Evolutionary conservation across 2,329 filamentous ascomycete species (phyloP), one percentile per base, ranked within the genome.

Genomic region (Xylaria sp.): DNA sequence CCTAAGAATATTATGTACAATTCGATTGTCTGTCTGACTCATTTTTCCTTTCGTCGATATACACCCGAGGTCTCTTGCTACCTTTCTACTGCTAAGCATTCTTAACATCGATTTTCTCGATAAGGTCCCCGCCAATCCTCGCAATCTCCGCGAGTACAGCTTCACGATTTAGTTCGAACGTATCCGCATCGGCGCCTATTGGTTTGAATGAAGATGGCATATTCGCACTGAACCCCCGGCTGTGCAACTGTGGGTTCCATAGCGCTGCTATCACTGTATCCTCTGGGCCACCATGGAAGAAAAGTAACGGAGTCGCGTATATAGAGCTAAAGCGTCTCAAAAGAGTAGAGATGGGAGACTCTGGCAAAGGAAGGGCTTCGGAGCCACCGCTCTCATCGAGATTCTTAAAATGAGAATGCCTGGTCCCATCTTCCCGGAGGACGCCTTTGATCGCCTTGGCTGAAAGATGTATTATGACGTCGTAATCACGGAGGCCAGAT

Each of bases 381-480:
- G 56, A 55, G 27, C 60, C 31, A 74, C 78, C 84, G 63, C 85
- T 84, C 33, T 87, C 81, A 71, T 91, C 87, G 38, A 97, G 83
- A 76, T 97, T 97, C 81, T 97, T 97, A 84, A 90, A 97, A 33
- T 85, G 84, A 0, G 84, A 79, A 53, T 81, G 80, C 54, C 74
- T 78, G 17, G 76, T 75, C 67, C 79, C 75, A 73, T 79, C 71
- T 65, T 80, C 73, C 49, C 79, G 76, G 72, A 79, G 64, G 31
- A 83, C 74, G 69, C 76, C 69, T 74, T 82, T 82, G 50, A 86
- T 76, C 56, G 81, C 81, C 71, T 86, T 88, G 36, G 84, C 71
- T 17, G 87, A 86, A 22, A 98, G 82, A 74, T 90, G 87, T 61
- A 99, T 82, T n/a, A 95, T 81, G 69, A 98, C 90, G 77, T 98